Conservation (phyloP, 1,284 basidiomycete species). For the Apiotrichum gracile region DNA sequence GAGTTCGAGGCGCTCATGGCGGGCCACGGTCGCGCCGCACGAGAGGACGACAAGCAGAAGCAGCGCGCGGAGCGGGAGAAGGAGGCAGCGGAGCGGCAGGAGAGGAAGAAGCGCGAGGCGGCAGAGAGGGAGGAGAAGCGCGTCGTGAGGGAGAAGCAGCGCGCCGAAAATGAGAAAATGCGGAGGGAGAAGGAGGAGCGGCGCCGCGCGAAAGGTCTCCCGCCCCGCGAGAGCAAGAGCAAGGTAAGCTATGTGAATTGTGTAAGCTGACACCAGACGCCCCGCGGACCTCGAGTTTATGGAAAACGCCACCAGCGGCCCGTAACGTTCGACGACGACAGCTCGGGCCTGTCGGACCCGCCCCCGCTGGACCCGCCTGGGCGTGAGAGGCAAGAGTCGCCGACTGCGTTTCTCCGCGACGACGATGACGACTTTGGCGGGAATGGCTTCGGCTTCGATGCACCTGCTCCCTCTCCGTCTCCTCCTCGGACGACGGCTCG, state of each 20-base stretch:
- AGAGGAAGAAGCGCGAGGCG: background rate
- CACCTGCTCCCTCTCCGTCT: no score
- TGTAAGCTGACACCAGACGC: background rate
- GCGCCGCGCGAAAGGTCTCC: background rate
- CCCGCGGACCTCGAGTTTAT: background rate
- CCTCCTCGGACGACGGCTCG: no score
- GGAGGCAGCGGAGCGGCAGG: conserved; percentile 2
- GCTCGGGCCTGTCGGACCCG: conserved; percentile 7
- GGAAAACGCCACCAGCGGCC: background rate
- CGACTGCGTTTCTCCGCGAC: background rate
- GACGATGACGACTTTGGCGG: background rate
- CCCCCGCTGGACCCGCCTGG: background rate
- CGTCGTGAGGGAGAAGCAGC: background rate
- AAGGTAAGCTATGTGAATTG: background rate
- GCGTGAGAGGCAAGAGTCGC: background rate
- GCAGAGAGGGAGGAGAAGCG: background rate
- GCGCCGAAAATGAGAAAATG: background rate
- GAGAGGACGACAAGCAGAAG: conserved; percentile 3
- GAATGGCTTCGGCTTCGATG: background rate
- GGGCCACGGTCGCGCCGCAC: background rate
- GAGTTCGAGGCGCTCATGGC: conserved; percentile 27
- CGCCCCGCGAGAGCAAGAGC: background rate
- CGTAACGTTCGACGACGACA: background rate
- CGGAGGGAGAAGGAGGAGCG: background rate
- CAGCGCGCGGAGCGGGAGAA: no score